Percentiles rank a stretch among this genome's conserved stretches.
Evolutionary conservation across 2,329 filamentous ascomycete species (phyloP).

Genomic region (Penicillium sumatraense): DNA sequence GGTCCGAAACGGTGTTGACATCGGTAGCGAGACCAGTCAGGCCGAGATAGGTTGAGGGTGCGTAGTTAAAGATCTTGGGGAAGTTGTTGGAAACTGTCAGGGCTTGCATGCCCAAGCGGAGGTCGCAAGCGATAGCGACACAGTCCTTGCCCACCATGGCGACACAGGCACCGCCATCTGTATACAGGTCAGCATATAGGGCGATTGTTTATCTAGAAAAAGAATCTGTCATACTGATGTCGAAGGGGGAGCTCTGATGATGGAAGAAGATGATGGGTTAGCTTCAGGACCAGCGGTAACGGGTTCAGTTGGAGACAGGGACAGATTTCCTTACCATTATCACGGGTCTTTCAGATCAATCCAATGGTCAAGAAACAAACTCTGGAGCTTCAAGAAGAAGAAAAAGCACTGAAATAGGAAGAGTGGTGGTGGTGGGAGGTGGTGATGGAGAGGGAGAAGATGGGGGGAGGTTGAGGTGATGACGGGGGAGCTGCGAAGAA

Average conservation of each 20-base stretch:
- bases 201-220: slow-evolving; percentile 9
- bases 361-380: slow-evolving; percentile 4
- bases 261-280: slow-evolving; percentile 42
- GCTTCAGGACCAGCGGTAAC: slow-evolving; percentile 30
- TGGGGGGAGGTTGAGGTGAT: slow-evolving; percentile 28
- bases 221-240: slow-evolving; percentile 74
- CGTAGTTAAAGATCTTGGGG: slow-evolving; percentile 99
- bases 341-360: slow-evolving; percentile 23
- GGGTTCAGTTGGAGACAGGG: slow-evolving; percentile 15
- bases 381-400: slow-evolving; percentile 19
- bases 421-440: slow-evolving; percentile 15
- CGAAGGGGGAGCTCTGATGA: slow-evolving; percentile 82
- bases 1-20: slow-evolving; percentile 89
- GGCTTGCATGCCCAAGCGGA: slow-evolving; percentile 93
- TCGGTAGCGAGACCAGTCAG: slow-evolving; percentile 96
- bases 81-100: slow-evolving; percentile 99
- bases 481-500: slow-evolving; percentile 35
- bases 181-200: slow-evolving; percentile 16
- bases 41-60: slow-evolving; percentile 85
- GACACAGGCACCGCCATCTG: slow-evolving; percentile 88
- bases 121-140: slow-evolving; percentile 98
- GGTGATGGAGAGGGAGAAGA: slow-evolving; percentile 14
- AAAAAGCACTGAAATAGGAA: slow-evolving; percentile 11
- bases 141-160: slow-evolving; percentile 99
- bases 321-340: slow-evolving; percentile 28